Evolutionary conservation across 1,139 yeast genomes (phyloP).

Genomic region (Saccharomyces pastorianus): DNA sequence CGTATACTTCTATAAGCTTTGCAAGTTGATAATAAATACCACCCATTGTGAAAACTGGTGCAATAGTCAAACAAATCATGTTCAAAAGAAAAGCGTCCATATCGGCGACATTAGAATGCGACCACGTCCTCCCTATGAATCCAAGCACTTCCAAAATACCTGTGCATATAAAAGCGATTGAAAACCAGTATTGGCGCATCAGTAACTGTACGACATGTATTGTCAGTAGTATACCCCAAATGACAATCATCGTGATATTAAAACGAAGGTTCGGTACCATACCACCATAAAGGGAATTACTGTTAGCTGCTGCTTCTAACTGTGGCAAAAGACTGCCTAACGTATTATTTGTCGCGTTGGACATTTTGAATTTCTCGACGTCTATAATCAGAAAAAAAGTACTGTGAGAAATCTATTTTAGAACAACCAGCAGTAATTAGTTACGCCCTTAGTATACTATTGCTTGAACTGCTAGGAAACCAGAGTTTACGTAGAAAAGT

Average conservation of each 20-base stretch:
- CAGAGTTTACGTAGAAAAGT: background rate
- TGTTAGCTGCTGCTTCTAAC: slow-evolving; percentile 1
- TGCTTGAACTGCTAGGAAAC: background rate
- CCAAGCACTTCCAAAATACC: slow-evolving; percentile 61
- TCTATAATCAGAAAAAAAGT: background rate
- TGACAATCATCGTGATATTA: slow-evolving; percentile 43
- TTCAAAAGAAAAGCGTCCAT: slow-evolving; percentile 51
- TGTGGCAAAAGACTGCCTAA: background rate
- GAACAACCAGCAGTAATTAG: background rate
- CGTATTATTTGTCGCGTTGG: slow-evolving; percentile 2
- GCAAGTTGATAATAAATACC: slow-evolving; percentile 76
- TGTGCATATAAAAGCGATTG: slow-evolving; percentile 54
- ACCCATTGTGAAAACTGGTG: slow-evolving; percentile 86
- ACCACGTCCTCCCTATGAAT: slow-evolving; percentile 53
- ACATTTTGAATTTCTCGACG: background rate
- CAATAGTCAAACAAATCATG: slow-evolving; percentile 62
- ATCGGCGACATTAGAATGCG: slow-evolving; percentile 35
- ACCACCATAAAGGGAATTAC: slow-evolving; percentile 19
- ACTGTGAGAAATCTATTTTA: background rate
- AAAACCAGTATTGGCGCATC: slow-evolving; percentile 69
- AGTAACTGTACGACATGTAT: slow-evolving; percentile 38
- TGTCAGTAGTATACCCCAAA: slow-evolving; percentile 40
- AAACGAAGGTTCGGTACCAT: slow-evolving; percentile 27
- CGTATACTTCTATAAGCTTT: slow-evolving; percentile 63
- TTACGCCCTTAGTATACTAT: background rate